Conservation (phyloP, 1,284 basidiomycete genomes). For the Rhodotorula glutinis region DNA sequence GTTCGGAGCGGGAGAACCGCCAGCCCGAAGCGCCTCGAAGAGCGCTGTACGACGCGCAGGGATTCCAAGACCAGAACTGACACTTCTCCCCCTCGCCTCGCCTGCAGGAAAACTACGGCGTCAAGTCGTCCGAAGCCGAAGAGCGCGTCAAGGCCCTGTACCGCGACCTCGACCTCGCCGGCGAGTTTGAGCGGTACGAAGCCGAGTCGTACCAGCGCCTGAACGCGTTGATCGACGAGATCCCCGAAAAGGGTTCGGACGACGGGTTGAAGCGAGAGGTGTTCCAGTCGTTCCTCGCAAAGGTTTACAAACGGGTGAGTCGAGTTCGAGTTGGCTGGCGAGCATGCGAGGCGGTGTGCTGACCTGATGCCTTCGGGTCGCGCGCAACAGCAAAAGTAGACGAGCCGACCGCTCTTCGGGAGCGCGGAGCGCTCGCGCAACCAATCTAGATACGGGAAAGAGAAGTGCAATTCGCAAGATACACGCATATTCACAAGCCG, state of each 20-base stretch:
- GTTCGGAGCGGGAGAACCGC: no score
- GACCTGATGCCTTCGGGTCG: neutral
- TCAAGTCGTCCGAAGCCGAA: slow-evolving; percentile 67
- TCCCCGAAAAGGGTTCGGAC: slow-evolving; percentile 57
- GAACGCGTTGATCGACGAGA: slow-evolving; percentile 62
- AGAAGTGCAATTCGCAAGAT: no score
- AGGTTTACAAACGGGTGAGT: slow-evolving; percentile 70
- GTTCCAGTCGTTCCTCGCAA: slow-evolving; percentile 78
- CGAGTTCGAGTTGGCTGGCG: slow-evolving; percentile 5
- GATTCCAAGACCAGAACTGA: no score
- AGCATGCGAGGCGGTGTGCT: neutral
- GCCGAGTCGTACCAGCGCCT: slow-evolving; percentile 67
- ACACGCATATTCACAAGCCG: no score
- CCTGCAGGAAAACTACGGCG: slow-evolving; percentile 87
- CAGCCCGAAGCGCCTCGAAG: no score
- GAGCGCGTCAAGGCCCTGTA: slow-evolving; percentile 73
- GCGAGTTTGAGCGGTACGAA: slow-evolving; percentile 74
- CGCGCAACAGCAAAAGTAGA: neutral
- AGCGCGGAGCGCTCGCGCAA: no score
- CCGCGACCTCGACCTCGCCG: slow-evolving; percentile 66
- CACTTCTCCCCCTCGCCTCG: no score
- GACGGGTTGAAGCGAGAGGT: slow-evolving; percentile 70
- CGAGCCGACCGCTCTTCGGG: neutral
- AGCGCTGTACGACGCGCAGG: no score
- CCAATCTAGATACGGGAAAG: no score